Evolutionary conservation across 768 basidiomycete species (phyloP), one percentile per base, ranked within the genome.

Genomic region (Holtermanniella nyarrowii): DNA sequence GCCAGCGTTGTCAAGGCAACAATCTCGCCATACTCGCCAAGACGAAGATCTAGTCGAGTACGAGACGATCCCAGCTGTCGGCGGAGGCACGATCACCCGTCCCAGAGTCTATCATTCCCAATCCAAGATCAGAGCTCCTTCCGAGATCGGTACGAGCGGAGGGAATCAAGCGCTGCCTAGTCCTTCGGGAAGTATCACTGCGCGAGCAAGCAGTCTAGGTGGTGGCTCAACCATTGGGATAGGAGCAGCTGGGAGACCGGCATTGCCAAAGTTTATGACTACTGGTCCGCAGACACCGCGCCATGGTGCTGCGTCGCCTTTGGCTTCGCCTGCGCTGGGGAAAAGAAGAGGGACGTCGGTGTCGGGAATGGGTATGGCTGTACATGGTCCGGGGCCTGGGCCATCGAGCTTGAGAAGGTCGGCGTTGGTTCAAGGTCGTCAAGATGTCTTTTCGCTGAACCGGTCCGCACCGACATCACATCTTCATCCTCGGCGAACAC

Each of bases 61-160:
- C 70, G 88, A 93, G 67, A 84, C 85, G 1, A 81, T 90, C 27
- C 88, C 90, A 12, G 90, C 91, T 2, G 84, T 95, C 3, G 90
- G 91, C 16, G 89, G 89, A 13, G 90, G 90, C 0, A 82, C 79
- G 0, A 80, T 95, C 59, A 84, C 84, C 10, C 81, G 88, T 13
- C 91, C 91, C 0, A 76, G 89, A 4, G 78, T 91, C 26, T 82
- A 81, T 57, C 91, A 91, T 67, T 82, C 87, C 0, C 88, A 91
- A 62, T 86, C 85, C 0, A 79, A 80, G 64, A 82, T 85, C 24
- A 78, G 81, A 53, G 66, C 78, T 22, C 72, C 79, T 27, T 64
- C 69, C 5, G 74, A 73, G 46, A 55, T 66, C 31, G 58, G 56
- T 16, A 23, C 26, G 5, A 51, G 58, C n/a, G 63, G 63, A 13